Base-by-base conservation (phyloP, 2,329 filamentous ascomycete genomes). In the Penicillium sp. region DNA sequence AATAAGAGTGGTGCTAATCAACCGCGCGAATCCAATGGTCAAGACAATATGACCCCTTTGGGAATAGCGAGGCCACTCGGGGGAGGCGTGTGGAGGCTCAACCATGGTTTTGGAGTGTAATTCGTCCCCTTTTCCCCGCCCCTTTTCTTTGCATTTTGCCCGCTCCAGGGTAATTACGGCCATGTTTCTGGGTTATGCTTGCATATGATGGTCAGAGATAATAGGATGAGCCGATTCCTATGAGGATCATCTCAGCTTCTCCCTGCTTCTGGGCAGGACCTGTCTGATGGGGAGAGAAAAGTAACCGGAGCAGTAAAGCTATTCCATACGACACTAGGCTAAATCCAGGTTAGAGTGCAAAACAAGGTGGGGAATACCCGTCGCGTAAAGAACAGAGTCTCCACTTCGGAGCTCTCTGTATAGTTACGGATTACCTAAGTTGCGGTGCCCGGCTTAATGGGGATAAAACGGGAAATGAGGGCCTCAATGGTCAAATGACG, bases 51-150 rank as follows among this genome's bases (percentile, higher is more conserved):
- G 36, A 57, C 63, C 54, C 24, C 16, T 56, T 66, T 58, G 23
- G 62, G 65, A 52, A 61, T 58, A 46, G 62, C 43, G 42, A 41
- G 21, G 16, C 36, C 16, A 12, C 16, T 39, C 10, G 47, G 51
- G 43, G 49, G 53, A 59, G 60, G 61, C 53, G 51, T 47, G 59
- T 58, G 63, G 66, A 65, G 65, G 62, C 61, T 65, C 59, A 69
- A 62, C 65, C 66, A 62, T 64, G 64, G 65, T 47, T 58, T 52
- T 41, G 33, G 34, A 24, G 53, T 58, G 58, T 58, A 39, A 39
- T 29, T 43, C 39, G 42, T 45, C 46, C 43, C 38, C 45, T 52
- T 36, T 61, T 56, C 57, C 55, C 55, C 53, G 48, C 55, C 55
- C 57, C 54, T 55, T 58, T 61, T 59, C 51, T 38, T 55, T 51